A percentile compares a stretch with the other conserved stretches of the same genome.
Conservation (phyloP, 179 eudicot genomes). For the Drosera spatulata region DNA sequence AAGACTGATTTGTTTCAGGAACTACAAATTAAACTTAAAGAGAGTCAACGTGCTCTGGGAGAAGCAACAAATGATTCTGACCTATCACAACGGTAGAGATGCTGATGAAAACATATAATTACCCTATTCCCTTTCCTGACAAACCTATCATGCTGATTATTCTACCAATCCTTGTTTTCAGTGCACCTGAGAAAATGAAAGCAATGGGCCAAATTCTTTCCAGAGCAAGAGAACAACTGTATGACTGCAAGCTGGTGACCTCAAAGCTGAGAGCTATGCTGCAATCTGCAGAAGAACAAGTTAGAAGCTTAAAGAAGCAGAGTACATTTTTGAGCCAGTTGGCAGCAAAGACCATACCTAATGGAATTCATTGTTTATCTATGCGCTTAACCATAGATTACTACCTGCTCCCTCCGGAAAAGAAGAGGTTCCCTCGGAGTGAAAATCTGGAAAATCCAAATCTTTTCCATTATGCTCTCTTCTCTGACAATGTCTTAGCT, state of each 20-base stretch:
- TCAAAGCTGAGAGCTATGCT: slow-evolving; percentile 88
- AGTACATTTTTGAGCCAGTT: slow-evolving; percentile 84
- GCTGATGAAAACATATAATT: background rate
- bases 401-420: slow-evolving; percentile 57
- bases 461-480: slow-evolving; percentile 85
- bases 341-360: slow-evolving; percentile 94
- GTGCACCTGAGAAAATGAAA: slow-evolving; percentile 65
- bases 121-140: too few species aligned
- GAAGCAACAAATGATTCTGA: slow-evolving; percentile 61
- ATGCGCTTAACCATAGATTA: slow-evolving; percentile 85
- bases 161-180: slow-evolving; percentile 14
- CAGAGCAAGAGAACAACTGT: slow-evolving; percentile 62
- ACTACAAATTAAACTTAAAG: slow-evolving; percentile 57
- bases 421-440: slow-evolving; percentile 60
- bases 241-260: slow-evolving; percentile 71
- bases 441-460: slow-evolving; percentile 70
- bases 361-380: slow-evolving; percentile 83
- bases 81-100: slow-evolving; percentile 54
- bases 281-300: slow-evolving; percentile 92
- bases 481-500: slow-evolving; percentile 92
- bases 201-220: slow-evolving; percentile 70
- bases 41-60: slow-evolving; percentile 81
- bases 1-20: slow-evolving; percentile 53
- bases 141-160: background rate
- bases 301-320: slow-evolving; percentile 74